These are phyloP conservation scores for Aspergillus fischeri DNA, from an alignment of 2,329 filamentous ascomycete species.

Conservation along the genomic window DNA sequence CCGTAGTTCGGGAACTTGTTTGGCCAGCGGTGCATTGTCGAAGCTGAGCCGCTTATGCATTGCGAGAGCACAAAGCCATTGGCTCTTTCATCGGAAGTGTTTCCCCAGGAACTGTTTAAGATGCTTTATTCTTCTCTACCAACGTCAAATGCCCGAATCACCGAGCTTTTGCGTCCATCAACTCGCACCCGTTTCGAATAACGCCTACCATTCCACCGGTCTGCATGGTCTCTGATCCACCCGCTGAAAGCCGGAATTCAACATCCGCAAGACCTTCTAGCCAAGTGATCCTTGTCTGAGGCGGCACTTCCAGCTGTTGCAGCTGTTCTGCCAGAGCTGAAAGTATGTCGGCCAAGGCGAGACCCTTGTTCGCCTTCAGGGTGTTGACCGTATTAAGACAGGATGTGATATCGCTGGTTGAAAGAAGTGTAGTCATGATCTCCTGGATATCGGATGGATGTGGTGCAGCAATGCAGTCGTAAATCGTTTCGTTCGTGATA, in stretches of 20 bases:
- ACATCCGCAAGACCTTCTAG: conserved; percentile 86
- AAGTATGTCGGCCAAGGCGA: conserved; percentile 91
- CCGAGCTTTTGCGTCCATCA: conserved; percentile 50
- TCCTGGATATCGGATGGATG: conserved; percentile 82
- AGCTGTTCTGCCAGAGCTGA: conserved; percentile 81
- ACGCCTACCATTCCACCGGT: conserved; percentile 91
- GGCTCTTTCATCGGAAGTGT: not conserved
- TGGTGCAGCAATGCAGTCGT: conserved; percentile 94
- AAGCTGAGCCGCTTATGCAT: not conserved
- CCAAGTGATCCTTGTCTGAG: conserved; percentile 87
- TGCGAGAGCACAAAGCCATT: not conserved
- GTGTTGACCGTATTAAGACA: conserved; percentile 85
- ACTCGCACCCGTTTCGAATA: conserved; percentile 77
- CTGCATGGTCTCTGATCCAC: conserved; percentile 81
- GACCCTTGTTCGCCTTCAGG: conserved; percentile 76
- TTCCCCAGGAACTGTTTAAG: not conserved
- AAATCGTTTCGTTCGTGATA: conserved; percentile 88
- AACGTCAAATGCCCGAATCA: conserved; percentile 6
- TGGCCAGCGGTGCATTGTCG: not conserved
- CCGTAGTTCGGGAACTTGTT: not conserved
- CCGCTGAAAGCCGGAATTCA: conserved; percentile 84
- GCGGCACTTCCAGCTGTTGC: conserved; percentile 73
- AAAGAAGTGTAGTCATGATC: conserved; percentile 78
- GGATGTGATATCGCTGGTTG: conserved; percentile 80
- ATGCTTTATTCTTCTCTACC: not conserved